These are phyloP conservation scores for Fusarium multiceps DNA, from an alignment of 2,329 filamentous ascomycete species.

Conservation along the genomic window DNA sequence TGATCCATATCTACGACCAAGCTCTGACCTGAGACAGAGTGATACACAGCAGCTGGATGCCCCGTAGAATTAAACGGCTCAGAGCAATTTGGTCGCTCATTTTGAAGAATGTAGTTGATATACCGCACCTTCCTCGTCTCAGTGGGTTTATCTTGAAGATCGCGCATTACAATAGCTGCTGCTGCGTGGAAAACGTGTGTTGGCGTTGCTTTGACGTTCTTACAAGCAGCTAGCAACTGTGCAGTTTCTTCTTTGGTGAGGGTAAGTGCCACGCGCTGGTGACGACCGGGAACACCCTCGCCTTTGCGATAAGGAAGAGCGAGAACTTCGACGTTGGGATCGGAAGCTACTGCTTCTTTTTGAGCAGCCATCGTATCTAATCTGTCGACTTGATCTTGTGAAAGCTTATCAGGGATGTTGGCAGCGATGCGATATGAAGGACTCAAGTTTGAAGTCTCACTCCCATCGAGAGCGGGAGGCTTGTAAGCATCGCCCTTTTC, in stretches of 20 bases:
- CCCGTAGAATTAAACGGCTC: slow-evolving; percentile 38
- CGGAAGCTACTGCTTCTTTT: slow-evolving; percentile 5
- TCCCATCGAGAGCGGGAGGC: slow-evolving; percentile 34
- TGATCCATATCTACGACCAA: slow-evolving; percentile 45
- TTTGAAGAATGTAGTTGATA: slow-evolving; percentile 49
- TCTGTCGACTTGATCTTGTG: neutral
- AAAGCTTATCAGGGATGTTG: accelerated
- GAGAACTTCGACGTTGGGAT: neutral
- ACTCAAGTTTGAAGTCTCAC: slow-evolving; percentile 27
- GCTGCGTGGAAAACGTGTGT: slow-evolving; percentile 52
- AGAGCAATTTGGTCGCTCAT: slow-evolving; percentile 45
- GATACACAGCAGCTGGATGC: slow-evolving; percentile 48
- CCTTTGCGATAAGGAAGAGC: slow-evolving; percentile 40
- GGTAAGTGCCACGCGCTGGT: slow-evolving; percentile 43
- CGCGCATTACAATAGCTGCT: slow-evolving; percentile 45
- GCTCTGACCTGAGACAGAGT: slow-evolving; percentile 46
- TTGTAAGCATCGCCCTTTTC: slow-evolving; percentile 11
- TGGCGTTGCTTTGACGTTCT: slow-evolving; percentile 37
- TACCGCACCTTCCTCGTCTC: slow-evolving; percentile 39
- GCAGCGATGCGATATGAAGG: slow-evolving; percentile 23
- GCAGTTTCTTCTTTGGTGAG: slow-evolving; percentile 33
- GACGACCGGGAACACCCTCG: slow-evolving; percentile 26
- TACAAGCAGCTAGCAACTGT: slow-evolving; percentile 35
- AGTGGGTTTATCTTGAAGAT: slow-evolving; percentile 28
- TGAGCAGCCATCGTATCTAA: neutral